These are phyloP conservation scores for Lipomyces sp. DNA, from an alignment of 805 yeast genomes.

Conservation along the genomic window DNA sequence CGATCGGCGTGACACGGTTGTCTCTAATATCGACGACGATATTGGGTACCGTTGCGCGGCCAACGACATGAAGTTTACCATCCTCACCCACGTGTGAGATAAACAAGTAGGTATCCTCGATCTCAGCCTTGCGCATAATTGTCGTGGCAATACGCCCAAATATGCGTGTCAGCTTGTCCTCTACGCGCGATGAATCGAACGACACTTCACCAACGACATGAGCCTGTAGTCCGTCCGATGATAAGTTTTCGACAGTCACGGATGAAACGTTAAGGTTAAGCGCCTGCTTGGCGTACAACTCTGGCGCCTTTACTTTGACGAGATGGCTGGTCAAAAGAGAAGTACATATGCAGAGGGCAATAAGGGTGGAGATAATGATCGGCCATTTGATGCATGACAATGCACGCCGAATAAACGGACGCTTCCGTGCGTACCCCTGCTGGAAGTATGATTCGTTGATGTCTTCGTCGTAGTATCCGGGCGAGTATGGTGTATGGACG, in stretches of 20 bases:
- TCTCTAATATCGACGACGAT: slow-evolving; percentile 36
- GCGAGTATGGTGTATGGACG: slow-evolving; percentile 30
- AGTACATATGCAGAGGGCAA: slow-evolving; percentile 11
- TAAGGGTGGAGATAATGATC: slow-evolving; percentile 6
- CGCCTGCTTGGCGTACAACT: slow-evolving; percentile 30
- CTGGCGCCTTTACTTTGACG: slow-evolving; percentile 24
- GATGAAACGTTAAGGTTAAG: slow-evolving; percentile 29
- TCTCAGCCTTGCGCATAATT: slow-evolving; percentile 35
- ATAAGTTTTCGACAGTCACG: slow-evolving; percentile 24
- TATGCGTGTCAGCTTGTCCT: slow-evolving; percentile 25
- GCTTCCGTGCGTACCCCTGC: slow-evolving; percentile 6
- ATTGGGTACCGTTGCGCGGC: slow-evolving; percentile 34
- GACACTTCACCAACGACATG: slow-evolving; percentile 32
- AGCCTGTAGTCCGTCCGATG: slow-evolving; percentile 22
- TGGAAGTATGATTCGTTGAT: slow-evolving; percentile 13
- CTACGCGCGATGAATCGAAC: slow-evolving; percentile 32
- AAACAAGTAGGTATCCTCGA: slow-evolving; percentile 20
- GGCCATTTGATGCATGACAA: slow-evolving; percentile 25
- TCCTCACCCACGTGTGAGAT: slow-evolving; percentile 31
- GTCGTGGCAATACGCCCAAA: slow-evolving; percentile 33
- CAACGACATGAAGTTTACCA: slow-evolving; percentile 17
- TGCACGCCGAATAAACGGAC: slow-evolving; percentile 8
- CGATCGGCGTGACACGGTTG: slow-evolving; percentile 29
- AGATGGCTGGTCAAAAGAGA: slow-evolving; percentile 17
- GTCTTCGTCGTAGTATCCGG: slow-evolving; percentile 32